Percentiles rank a stretch among this genome's conserved stretches.
phyloP scores from a whole-genome alignment of 257 asterid genomes.

The Oldenlandia corymbosa region DNA sequence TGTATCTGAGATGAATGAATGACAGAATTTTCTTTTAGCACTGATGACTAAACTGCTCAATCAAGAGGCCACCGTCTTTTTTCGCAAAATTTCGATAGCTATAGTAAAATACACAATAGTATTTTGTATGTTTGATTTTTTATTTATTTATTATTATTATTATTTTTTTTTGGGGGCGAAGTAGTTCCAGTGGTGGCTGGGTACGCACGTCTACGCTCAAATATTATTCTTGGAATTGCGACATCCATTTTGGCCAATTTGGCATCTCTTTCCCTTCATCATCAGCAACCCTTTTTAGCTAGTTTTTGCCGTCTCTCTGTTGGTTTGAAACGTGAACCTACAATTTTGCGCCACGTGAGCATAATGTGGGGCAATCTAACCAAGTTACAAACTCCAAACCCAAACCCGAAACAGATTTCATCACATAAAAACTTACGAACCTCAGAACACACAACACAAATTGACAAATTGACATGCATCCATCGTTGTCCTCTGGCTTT shows the following conservation, averaged over 20 bases:
- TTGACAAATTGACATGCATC: too few relatives aligned
- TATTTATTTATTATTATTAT: too few relatives aligned
- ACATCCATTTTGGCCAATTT: slow-evolving; percentile 4
- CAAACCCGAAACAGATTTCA: neutral
- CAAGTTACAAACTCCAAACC: neutral
- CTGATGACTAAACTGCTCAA: too few relatives aligned
- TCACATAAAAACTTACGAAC: too few relatives aligned
- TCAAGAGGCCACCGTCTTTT: too few relatives aligned
- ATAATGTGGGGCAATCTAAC: neutral
- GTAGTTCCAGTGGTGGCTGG: slow-evolving; percentile 14
- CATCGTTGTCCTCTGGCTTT: too few relatives aligned
- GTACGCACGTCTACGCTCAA: slow-evolving; percentile 20
- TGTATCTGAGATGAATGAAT: too few relatives aligned
- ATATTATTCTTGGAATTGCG: neutral
- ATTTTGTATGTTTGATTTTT: neutral
- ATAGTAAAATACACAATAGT: too few relatives aligned
- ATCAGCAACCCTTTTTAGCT: slow-evolving; percentile 20
- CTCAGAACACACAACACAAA: too few relatives aligned
- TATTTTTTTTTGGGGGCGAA: neutral
- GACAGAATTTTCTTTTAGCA: too few relatives aligned
- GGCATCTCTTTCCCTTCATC: neutral
- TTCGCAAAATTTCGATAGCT: too few relatives aligned
- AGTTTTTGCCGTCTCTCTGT: too few relatives aligned
- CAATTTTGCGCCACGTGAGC: slow-evolving; percentile 12
- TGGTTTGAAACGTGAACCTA: slow-evolving; percentile 13